phyloP scores from a whole-genome alignment of 768 basidiomycete genomes.

The Trametes cingulata region DNA sequence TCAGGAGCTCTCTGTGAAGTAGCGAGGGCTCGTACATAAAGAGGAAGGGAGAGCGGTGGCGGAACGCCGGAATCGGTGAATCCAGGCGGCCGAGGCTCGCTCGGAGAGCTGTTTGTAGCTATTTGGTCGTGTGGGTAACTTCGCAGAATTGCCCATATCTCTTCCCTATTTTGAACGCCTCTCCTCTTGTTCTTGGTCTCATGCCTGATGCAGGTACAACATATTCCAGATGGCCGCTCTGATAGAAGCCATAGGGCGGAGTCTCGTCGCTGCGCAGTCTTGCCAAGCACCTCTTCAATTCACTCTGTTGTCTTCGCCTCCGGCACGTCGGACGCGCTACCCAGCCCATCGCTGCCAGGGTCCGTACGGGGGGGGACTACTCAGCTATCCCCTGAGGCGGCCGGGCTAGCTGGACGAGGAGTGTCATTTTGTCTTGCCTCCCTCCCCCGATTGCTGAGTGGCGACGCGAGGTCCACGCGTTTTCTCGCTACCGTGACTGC shows the following conservation, averaged over 20 bases:
- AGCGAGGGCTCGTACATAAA: not conserved
- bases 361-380: no score
- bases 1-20: no score
- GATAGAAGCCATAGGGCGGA: not conserved
- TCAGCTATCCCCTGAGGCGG: no score
- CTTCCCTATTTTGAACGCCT: not conserved
- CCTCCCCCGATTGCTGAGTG: no score
- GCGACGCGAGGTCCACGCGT: no score
- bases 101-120: not conserved
- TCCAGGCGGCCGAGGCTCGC: not conserved
- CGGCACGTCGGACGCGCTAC: no score
- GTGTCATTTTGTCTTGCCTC: no score
- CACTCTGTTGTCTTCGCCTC: no score
- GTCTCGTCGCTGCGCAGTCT: not conserved
- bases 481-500: no score
- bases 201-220: not conserved
- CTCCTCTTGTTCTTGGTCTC: not conserved
- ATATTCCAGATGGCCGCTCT: not conserved
- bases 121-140: not conserved
- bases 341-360: no score
- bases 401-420: no score
- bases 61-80: not conserved
- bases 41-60: not conserved
- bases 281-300: no score
- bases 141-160: not conserved